Evolutionary conservation across 78 protist species (phyloP).

Genomic region (Creolimax fragrantissima): DNA sequence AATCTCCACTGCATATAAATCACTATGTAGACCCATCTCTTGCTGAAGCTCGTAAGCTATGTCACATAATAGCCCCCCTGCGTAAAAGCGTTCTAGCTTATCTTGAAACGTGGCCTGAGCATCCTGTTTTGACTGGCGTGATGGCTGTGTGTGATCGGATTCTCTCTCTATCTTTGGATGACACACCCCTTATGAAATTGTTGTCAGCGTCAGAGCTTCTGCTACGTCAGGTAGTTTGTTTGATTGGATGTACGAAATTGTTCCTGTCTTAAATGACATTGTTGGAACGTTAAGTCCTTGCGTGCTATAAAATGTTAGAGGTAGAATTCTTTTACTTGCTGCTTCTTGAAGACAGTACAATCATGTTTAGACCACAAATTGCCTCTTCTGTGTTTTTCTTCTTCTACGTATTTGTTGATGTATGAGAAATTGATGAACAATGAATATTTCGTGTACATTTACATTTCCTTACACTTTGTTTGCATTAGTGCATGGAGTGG

Average conservation of each 20-base stretch:
- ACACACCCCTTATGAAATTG: constrained; percentile 24
- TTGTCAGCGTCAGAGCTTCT: constrained; percentile 41
- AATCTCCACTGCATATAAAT: not conserved
- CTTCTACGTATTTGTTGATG: no score
- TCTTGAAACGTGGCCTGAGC: constrained; percentile 38
- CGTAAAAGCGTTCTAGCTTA: not conserved
- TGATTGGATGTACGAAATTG: no score
- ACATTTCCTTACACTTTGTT: no score
- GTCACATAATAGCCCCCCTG: not conserved
- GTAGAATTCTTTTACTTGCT: no score
- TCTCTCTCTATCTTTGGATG: constrained; percentile 6
- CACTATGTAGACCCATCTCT: not conserved
- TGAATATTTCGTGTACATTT: no score
- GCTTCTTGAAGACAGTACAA: no score
- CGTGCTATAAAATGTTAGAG: no score
- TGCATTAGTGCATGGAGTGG: constrained; percentile 44
- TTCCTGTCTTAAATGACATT: no score
- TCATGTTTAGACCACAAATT: no score
- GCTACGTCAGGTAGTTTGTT: not conserved
- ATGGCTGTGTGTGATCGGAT: constrained; percentile 4
- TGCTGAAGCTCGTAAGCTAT: not conserved
- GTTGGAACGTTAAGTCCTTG: no score
- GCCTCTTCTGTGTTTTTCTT: no score
- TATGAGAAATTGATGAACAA: no score
- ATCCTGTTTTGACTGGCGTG: constrained; percentile 29